phyloP scores from a whole-genome alignment of 768 basidiomycete species.

The Hygrocybe coccinea region DNA sequence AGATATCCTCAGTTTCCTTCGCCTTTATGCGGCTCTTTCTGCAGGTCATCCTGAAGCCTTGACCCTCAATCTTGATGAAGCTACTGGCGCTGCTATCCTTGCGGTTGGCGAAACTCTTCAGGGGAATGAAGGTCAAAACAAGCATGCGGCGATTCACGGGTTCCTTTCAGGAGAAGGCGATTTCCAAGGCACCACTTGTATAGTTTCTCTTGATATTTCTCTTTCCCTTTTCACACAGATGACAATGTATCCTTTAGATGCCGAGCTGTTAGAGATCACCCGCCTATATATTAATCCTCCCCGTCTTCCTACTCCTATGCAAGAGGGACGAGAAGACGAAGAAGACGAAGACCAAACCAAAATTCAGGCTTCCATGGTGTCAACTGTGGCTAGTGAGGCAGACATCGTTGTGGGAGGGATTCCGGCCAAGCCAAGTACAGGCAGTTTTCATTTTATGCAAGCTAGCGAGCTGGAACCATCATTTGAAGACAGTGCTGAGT shows the following conservation, averaged over 20 bases:
- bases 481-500: constrained; percentile 52
- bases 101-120: constrained; percentile 51
- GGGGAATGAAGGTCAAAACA: constrained; percentile 48
- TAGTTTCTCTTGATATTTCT: constrained; percentile 3
- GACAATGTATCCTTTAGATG: constrained; percentile 39
- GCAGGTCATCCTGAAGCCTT: constrained; percentile 41
- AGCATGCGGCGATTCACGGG: constrained; percentile 47
- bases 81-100: constrained; percentile 53
- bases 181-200: constrained; percentile 61
- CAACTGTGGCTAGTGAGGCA: constrained; percentile 17
- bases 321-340: constrained; percentile 29
- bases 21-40: constrained; percentile 48
- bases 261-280: constrained; percentile 55
- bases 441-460: constrained; percentile 76
- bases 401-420: constrained; percentile 38
- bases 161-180: constrained; percentile 57
- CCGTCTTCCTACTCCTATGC: constrained; percentile 35
- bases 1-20: constrained; percentile 55
- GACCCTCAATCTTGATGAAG: constrained; percentile 40
- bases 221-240: not conserved
- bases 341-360: constrained; percentile 18
- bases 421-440: constrained; percentile 37
- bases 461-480: constrained; percentile 66
- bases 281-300: constrained; percentile 51
- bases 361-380: not conserved